Base-by-base conservation (phyloP, 2,329 filamentous ascomycete species). In the Drechmeria coniospora region DNA sequence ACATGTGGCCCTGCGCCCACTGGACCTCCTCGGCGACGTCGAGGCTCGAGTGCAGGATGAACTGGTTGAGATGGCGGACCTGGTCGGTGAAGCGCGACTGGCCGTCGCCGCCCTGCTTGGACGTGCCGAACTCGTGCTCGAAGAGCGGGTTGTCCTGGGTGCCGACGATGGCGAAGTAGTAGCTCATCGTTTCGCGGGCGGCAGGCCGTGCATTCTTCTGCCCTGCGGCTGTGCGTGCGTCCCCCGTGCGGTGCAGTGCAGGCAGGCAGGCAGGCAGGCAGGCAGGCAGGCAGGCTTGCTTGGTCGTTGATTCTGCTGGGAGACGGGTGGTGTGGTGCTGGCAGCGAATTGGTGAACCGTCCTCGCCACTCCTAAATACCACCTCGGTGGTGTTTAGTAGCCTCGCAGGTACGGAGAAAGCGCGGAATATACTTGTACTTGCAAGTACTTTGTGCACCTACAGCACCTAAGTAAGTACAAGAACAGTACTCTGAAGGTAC, bases 121-220 rank as follows among this genome's bases (percentile, higher is more conserved):
- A 92, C 21, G 87, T 94, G 44, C 90, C 90, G 52, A 98, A 98
- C 50, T 93, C 86, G 56, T 92, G 74, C 59, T 92, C 87, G 60
- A 95, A 98, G 41, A 98, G 71, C 19, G 90, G 87, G 49, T 87
- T 92, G 62, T 98, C 90, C 44, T 83, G 81, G 14, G 84, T 92
- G 48, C 86, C 90, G 53, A 98, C 74, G 42, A 98, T 93, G 49
- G 81, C 81, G 59, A 98, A 95, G 63, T 94, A 94, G 67, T 95
- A 98, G 34, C 86, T 94, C 90, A 95, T 95, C 38, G 42, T 63
- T 38, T 32, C 32, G 32, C 20, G 37, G 35, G 28, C 27, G 10
- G 18, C 23, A 12, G 19, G 12, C 10, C 21, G 11, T 6, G 16
- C 21, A 9, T 24, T n/a, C 18, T 24, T 26, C 13, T 23, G 16